Base-by-base conservation (phyloP, 768 basidiomycete genomes). In the Podaxis sp. region DNA sequence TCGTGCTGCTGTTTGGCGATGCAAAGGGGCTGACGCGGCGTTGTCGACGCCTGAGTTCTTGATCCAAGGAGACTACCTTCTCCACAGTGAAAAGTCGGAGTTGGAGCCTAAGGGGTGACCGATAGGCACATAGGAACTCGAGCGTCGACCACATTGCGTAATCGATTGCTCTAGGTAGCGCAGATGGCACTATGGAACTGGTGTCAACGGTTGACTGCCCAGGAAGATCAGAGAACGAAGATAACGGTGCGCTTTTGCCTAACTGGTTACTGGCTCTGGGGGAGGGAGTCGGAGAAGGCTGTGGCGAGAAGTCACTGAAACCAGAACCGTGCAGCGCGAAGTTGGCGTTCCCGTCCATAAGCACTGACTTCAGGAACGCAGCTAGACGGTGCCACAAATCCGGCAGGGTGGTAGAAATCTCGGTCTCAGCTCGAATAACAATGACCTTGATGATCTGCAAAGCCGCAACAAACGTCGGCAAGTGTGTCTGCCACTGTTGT, bases 121-220 rank as follows among this genome's bases (percentile, higher is more conserved):
- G 79, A 65, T 80, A 82, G 1, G 83, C 77, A 63, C 84, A 88
- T 16, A 88, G 69, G 57, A 89, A 77, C 65, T 90, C 87, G 27
- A 91, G 72, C 28, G 86, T 69, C 2, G 90, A 91, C 89, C 89
- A 91, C 1, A 87, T 74, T 7, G 83, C 73, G 64, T 90, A 91
- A 69, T 92, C 90, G 4, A 89, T 74, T 25, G 88, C 73, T 28
- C 88, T 79, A 2, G 88, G 88, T 44, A 71, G 73, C 28, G 67
- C 65, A 52, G 70, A 63, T 14, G 60, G 42, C 3, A 40, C 59
- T 3, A 57, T 46, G n/a, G 67, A 46, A 67, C 58, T 55, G 62
- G 61, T 60, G 21, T 64, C 61, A 2, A 63, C 58, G 64, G 63
- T 65, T 44, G 66, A 72, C 53, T 64, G 61, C 10, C 66, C 51